phyloP scores from a whole-genome alignment of 208 protist genomes.

The Trypanosomatidae sp. region DNA sequence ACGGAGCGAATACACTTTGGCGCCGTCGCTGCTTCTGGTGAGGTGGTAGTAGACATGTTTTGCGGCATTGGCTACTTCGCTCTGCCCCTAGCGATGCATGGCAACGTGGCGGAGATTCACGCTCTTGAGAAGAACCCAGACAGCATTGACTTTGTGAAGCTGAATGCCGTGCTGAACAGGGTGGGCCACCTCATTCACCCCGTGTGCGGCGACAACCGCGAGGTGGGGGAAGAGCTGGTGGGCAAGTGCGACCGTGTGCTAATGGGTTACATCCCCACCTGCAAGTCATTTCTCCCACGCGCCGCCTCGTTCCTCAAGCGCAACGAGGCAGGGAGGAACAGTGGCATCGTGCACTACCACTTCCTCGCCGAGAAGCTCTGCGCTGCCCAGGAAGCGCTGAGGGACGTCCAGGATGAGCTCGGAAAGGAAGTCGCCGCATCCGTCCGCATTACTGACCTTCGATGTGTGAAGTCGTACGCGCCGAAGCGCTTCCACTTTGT shows the following conservation, averaged over 20 bases:
- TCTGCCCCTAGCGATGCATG: constrained; percentile 80
- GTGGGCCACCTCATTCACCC: constrained; percentile 69
- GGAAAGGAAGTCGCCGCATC: constrained; percentile 35
- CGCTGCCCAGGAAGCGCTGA: constrained; percentile 26
- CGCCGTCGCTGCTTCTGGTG: constrained; percentile 46
- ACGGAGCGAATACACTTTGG: constrained; percentile 92
- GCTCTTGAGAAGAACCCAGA: constrained; percentile 91
- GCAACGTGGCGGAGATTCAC: constrained; percentile 51
- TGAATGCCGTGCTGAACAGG: constrained; percentile 82
- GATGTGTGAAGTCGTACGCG: constrained; percentile 91
- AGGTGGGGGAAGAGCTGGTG: constrained; percentile 62
- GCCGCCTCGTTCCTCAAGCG: constrained; percentile 76
- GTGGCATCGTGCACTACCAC: constrained; percentile 88
- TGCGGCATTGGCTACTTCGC: constrained; percentile 93
- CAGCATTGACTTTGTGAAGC: constrained; percentile 67
- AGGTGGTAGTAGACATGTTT: constrained; percentile 94
- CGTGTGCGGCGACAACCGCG: constrained; percentile 82
- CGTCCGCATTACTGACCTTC: constrained; percentile 40
- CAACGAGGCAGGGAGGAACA: constrained; percentile 11
- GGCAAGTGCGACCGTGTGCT: constrained; percentile 86
- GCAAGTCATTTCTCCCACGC: constrained; percentile 71
- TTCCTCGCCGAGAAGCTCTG: constrained; percentile 66
- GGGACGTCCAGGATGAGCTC: constrained; percentile 53
- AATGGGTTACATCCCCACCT: constrained; percentile 92
- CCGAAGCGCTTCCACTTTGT: constrained; percentile 87